A percentile compares a stretch with the other conserved stretches of the same genome.
Conservation (phyloP, 1,284 basidiomycete genomes). For the Cutaneotrichosporon dermatis region DNA sequence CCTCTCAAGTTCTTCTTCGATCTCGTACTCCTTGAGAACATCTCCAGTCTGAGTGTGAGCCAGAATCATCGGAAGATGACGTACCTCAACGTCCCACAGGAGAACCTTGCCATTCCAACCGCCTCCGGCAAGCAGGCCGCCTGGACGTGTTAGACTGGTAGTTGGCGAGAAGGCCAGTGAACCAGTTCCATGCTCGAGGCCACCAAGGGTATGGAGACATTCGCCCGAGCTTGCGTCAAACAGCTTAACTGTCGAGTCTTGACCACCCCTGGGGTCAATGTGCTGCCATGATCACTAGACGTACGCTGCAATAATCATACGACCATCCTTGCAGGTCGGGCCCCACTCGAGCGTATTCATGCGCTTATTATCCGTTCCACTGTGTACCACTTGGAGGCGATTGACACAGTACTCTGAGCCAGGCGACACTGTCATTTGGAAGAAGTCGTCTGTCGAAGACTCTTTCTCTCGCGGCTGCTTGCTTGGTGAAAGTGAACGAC, state of each 20-base stretch:
- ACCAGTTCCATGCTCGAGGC: constrained; percentile 38
- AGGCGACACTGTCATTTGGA: constrained; percentile 22
- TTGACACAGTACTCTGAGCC: constrained; percentile 32
- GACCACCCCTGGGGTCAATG: constrained; percentile 30
- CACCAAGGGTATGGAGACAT: constrained; percentile 29
- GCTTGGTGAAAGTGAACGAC: constrained; percentile 18
- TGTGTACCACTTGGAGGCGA: constrained; percentile 33
- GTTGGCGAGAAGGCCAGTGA: constrained; percentile 39
- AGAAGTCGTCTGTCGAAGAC: constrained; percentile 22
- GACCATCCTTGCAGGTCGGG: constrained; percentile 22
- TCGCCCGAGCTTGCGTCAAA: constrained; percentile 37
- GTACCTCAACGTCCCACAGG: constrained; percentile 41
- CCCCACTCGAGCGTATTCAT: constrained; percentile 44
- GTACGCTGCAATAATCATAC: constrained; percentile 44
- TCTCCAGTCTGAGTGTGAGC: constrained; percentile 26
- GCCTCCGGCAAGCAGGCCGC: constrained; percentile 36
- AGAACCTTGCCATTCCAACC: constrained; percentile 39
- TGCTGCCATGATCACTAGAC: constrained; percentile 3
- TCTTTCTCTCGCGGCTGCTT: constrained; percentile 20
- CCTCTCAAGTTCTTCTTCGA: constrained; percentile 31
- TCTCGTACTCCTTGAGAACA: constrained; percentile 26
- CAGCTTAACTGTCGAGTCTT: constrained; percentile 42
- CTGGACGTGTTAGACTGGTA: constrained; percentile 12
- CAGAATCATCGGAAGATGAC: constrained; percentile 6
- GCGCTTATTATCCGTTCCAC: constrained; percentile 36